Evolutionary conservation across 768 basidiomycete genomes (phyloP), one percentile per base, ranked within the genome.

Genomic region (Mycena venus): DNA sequence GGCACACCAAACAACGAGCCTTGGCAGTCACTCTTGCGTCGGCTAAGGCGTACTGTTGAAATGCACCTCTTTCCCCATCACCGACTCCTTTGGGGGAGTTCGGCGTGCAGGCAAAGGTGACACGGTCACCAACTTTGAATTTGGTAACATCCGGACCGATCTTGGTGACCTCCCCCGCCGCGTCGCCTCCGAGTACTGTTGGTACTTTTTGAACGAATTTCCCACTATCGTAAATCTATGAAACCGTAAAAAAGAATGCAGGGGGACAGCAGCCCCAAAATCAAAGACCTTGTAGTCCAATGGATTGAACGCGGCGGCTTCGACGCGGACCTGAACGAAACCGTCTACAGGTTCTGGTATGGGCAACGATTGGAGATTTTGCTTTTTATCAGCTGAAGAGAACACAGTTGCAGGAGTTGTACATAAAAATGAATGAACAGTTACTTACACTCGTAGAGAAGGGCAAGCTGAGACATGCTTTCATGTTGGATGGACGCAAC

Each of bases 101-200:
- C 17, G 70, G 63, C 0, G 32, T 44, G 42, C 70, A 72, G 1
- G 51, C 9, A 21, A 66, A 66, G 4, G 71, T 15, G n/a, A 89
- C 85, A 68, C 79, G 82, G 74, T 88, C 85, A 40, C 88, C 88
- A n/a, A 82, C 80, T 36, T 73, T 76, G 56, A 85, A 83, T 10
- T 75, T 69, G 23, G 63, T 72, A 0, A 88, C 87, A 9, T 79
- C 84, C 15, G 81, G 77, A 9, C 87, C 89, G 23, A 87, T 77
- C 4, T 79, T 81, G 29, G 82, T 82, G 27, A 89, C 85, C 8
- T 78, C 78, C 3, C 88, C 88, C 0, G 86, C 83, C 27, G 81
- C 78, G 40, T 86, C 86, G 12, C 66, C 32, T 2, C 86, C 86
- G 11, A 86, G 58, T 19, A 86, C 29, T n/a, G 79, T 78, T 9